Conservation (phyloP, 768 basidiomycete genomes). For the Cyathus striatus region DNA sequence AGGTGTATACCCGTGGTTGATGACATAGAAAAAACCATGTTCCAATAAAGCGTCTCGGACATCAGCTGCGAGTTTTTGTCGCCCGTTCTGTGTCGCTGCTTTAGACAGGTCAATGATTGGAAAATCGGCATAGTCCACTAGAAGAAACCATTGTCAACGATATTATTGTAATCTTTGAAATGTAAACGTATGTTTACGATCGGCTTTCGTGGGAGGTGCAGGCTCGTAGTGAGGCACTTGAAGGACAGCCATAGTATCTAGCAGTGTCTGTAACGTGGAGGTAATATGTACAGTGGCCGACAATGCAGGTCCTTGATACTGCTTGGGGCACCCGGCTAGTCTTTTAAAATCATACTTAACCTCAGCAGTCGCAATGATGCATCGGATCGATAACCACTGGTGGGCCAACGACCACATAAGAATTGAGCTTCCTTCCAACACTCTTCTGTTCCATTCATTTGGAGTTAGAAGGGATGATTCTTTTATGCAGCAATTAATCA, state of each 20-base stretch:
- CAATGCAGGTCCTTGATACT: not conserved
- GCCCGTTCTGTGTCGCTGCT: constrained; percentile 27
- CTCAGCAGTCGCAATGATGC: not conserved
- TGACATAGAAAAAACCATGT: constrained; percentile 41
- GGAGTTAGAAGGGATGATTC: no score
- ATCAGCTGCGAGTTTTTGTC: constrained; percentile 27
- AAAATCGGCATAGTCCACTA: constrained; percentile 35
- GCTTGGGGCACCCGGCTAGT: not conserved
- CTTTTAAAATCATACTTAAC: not conserved
- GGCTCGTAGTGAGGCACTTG: not conserved
- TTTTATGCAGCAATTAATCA: no score
- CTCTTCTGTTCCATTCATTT: not conserved
- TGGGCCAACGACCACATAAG: no score
- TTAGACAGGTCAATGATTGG: constrained; percentile 42
- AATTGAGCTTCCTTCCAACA: not conserved
- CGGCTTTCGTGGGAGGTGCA: not conserved
- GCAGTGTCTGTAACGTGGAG: not conserved
- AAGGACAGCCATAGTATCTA: not conserved
- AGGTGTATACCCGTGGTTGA: constrained; percentile 41
- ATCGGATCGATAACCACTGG: no score
- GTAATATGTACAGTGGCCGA: not conserved
- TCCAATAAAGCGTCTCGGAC: constrained; percentile 35
- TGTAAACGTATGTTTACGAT: not conserved
- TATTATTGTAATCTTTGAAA: not conserved
- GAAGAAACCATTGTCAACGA: not conserved